Evolutionary conservation across 495 filamentous ascomycete genomes (phyloP), one percentile per base, ranked within the genome.

Genomic region (Pseudomonodictys pantanalensis): DNA sequence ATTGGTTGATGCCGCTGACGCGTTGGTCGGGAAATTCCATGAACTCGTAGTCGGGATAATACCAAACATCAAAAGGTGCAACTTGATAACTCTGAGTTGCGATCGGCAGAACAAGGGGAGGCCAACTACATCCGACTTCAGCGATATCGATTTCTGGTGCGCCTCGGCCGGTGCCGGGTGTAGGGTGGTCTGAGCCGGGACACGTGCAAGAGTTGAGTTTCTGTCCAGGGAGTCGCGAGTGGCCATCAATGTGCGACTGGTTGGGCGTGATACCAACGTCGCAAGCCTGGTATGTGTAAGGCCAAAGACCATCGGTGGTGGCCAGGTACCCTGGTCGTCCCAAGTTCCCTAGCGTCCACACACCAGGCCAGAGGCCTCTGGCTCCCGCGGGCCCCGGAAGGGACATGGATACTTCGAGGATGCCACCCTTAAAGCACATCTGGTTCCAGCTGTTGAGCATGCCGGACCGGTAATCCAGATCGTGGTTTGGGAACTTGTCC

Each of bases 371-470:
- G 66, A 90, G 86, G 18, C 88, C 86, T 33, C 82, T 75, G 25
- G 81, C 78, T 35, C 87, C 83, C 2, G 86, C 88, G 24, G 78
- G 71, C 15, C 88, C 88, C 3, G 88, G 89, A 6, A 91, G 76
- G 0, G 88, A 92, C 30, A 89, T 78, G 56, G 85, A 87, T 5
- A 88, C 88, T 73, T 91, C 87, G 18, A 90, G 73, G 25, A 84
- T 77, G 15, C 88, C 88, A n/a, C 88, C 88, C 52, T 85, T 88
- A 70, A 90, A 89, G 69, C 88, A 90, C 24, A 90, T 62, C 62
- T 90, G 83, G 69, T 91, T 91, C 88, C 88, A 91, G 29, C 81
- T 87, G 58, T 91, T 87, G n/a, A 91, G 58, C 88, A 91, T 91
- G 10, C 85, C 88, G 9, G 88, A 91, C 33, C 87, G 79, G 64